Evolutionary conservation across 2,329 filamentous ascomycete genomes (phyloP).

Genomic region (Pseudogymnoascus sp.): DNA sequence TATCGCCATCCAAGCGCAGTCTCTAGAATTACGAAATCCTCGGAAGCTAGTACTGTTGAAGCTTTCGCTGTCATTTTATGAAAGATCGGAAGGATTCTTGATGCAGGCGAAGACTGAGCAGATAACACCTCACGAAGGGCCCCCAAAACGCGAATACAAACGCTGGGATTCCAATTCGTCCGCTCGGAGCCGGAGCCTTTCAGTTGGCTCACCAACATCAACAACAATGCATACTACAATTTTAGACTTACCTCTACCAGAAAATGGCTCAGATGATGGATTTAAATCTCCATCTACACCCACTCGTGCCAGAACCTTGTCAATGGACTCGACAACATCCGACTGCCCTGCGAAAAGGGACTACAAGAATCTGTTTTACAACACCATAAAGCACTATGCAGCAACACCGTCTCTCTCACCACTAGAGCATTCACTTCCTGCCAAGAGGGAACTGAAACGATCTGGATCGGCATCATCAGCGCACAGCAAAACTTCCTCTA

Average conservation of each 20-base stretch:
- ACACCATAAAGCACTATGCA: not conserved
- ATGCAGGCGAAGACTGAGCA: not conserved
- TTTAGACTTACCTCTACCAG: not conserved
- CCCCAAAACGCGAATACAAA: not conserved
- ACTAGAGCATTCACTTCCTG: not conserved
- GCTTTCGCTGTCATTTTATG: not conserved
- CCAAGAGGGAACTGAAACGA: not conserved
- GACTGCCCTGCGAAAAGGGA: not conserved
- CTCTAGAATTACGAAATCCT: slow-evolving; percentile 14
- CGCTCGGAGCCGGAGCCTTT: not conserved
- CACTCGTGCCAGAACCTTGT: not conserved
- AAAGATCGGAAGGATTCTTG: slow-evolving; percentile 1
- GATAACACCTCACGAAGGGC: not conserved
- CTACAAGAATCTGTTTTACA: slow-evolving; percentile 6
- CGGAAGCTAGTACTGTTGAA: not conserved
- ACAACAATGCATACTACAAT: not conserved
- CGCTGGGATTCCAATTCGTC: not conserved
- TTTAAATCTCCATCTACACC: not conserved
- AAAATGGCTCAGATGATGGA: not conserved
- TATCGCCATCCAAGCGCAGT: slow-evolving; percentile 23
- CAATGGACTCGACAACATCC: not conserved
- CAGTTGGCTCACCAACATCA: not conserved
- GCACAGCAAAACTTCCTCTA: not conserved
- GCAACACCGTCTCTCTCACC: not conserved
- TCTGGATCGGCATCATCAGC: not conserved